Percentiles rank a stretch among this genome's conserved stretches.
phyloP scores from a whole-genome alignment of 805 yeast species.

The Soucietia sequanensis region DNA sequence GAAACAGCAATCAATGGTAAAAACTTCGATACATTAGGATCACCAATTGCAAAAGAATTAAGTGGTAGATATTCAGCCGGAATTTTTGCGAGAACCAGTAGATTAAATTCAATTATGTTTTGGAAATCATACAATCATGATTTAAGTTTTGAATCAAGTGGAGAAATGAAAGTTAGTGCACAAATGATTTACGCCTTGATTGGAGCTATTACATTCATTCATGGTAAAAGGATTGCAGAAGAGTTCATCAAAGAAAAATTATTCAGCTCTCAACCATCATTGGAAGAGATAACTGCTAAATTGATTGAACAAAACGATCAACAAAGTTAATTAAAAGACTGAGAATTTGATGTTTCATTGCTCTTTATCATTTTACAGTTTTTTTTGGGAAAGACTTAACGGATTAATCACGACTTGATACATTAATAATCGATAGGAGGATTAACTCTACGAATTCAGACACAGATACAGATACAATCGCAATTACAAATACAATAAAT shows the following conservation, averaged over 20 bases:
- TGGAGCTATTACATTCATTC: slow-evolving; percentile 64
- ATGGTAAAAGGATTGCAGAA: slow-evolving; percentile 60
- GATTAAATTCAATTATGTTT: slow-evolving; percentile 55
- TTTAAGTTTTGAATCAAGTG: slow-evolving; percentile 46
- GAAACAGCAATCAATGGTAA: slow-evolving; percentile 43
- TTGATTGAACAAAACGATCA: too few species aligned
- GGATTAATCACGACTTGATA: too few species aligned
- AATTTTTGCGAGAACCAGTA: slow-evolving; percentile 47
- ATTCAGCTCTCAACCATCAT: slow-evolving; percentile 25
- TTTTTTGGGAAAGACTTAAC: too few species aligned
- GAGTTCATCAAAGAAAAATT: slow-evolving; percentile 56
- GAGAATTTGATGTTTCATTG: too few species aligned
- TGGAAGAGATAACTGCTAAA: slow-evolving; percentile 35
- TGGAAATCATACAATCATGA: slow-evolving; percentile 61
- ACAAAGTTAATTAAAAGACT: too few species aligned
- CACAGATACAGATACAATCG: too few species aligned
- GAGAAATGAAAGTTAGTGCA: slow-evolving; percentile 55
- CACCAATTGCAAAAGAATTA: slow-evolving; percentile 49
- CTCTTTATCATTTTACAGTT: too few species aligned
- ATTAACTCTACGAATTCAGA: too few species aligned
- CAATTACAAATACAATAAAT: too few species aligned
- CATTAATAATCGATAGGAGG: too few species aligned
- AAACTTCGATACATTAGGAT: slow-evolving; percentile 61
- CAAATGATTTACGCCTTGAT: slow-evolving; percentile 59
- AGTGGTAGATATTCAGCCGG: slow-evolving; percentile 52